Evolutionary conservation across 495 filamentous ascomycete species (phyloP).

Genomic region (Barbatosphaeria neglecta): DNA sequence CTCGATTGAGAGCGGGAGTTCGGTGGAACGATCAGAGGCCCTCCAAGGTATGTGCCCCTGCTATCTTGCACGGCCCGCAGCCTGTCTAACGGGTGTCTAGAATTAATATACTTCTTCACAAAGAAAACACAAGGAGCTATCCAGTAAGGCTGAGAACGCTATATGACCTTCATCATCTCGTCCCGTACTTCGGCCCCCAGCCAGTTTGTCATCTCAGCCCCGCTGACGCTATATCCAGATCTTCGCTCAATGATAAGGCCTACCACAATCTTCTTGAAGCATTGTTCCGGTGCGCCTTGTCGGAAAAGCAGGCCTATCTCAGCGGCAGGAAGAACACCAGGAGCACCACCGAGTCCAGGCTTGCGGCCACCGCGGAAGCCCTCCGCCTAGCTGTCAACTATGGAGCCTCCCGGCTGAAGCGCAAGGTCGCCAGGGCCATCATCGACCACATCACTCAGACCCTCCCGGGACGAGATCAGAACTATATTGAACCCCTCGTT

Average conservation of each 20-base stretch:
- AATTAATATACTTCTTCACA: conserved; percentile 53
- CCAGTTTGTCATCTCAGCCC: no score
- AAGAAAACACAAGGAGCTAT: conserved; percentile 45
- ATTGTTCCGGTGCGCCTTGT: conserved; percentile 56
- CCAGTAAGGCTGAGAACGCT: conserved; percentile 47
- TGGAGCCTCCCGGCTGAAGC: conserved; percentile 54
- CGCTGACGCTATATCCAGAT: conserved; percentile 11
- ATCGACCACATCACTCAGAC: conserved; percentile 73
- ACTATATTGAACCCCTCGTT: conserved; percentile 59
- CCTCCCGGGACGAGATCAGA: conserved; percentile 48
- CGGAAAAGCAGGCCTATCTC: conserved; percentile 55
- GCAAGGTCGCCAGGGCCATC: conserved; percentile 64
- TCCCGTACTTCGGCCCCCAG: not conserved
- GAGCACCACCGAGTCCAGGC: conserved; percentile 41
- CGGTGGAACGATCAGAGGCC: conserved; percentile 39
- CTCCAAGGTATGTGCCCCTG: conserved; percentile 31
- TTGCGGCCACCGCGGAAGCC: conserved; percentile 60
- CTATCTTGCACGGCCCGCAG: no score
- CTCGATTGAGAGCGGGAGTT: conserved; percentile 39
- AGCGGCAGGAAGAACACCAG: conserved; percentile 34
- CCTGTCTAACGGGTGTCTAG: conserved; percentile 6
- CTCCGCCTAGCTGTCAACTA: conserved; percentile 59
- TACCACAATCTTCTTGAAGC: conserved; percentile 75
- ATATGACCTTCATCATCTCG: no score
- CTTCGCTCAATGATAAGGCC: conserved; percentile 50